Base-by-base conservation (phyloP, 768 basidiomycete species). In the Mycena crocata region DNA sequence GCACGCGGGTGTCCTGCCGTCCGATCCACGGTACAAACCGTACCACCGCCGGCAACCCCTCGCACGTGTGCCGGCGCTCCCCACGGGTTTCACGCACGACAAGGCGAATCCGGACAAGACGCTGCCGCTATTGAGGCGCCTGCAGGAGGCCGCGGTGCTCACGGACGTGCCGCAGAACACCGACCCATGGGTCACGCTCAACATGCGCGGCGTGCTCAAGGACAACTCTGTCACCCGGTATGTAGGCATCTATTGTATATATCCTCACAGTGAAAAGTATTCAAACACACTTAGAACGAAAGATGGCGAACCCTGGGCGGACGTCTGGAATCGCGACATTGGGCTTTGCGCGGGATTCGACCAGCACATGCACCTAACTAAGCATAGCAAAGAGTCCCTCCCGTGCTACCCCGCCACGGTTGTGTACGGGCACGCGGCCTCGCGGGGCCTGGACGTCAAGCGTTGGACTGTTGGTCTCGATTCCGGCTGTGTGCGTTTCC, bases 361-460 rank as follows among this genome's bases (percentile, higher is more conserved):
- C 67, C 39, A 69, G 72, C 57, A 55, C 65, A 26, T 32, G 64
- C 52, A 42, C 45, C 42, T 62, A 34, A 67, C 56, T 70, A 72
- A 46, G 67, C 68, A 14, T 74, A 73, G 56, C 40, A 71, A 74
- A 6, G 69, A 75, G 37, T 37, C 69, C 7, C 74, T 91, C 13
- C 86, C 87, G 6, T 95, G 93, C 71, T 85, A 87, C 70, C 92
- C 94, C 2, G 84, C 88, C 1, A 92, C 87, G 40, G 89, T 94
- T n/a, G 78, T 97, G 8, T 98, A 97, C 76, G 96, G 95, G 0
- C 96, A 98, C 73, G 85, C 90, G 10, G 95, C 96, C 7, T 81
- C 85, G 4, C 84, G 93, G 30, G 93, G 93, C 15, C 82, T 98
- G 15, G 94, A 96, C 75, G 77, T 95, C 69, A 90, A 92, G 67